phyloP scores from a whole-genome alignment of 106 monocot species.

The Gastrodia elata region DNA sequence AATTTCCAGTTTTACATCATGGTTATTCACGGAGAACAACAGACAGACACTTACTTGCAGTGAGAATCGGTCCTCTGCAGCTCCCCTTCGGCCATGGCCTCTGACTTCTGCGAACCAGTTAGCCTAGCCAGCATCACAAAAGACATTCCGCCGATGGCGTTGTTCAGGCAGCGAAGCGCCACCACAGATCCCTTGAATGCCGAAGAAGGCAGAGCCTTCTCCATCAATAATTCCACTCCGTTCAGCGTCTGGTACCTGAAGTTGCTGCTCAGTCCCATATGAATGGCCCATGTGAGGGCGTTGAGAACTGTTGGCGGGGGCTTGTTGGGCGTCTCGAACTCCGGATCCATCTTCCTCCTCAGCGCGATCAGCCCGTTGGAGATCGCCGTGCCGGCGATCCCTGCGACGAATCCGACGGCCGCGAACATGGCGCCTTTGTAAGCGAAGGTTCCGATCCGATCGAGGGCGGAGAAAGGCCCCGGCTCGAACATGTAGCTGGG shows the following conservation, averaged over 20 bases:
- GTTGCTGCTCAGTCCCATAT: conserved; percentile 68
- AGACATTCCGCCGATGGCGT: conserved; percentile 53
- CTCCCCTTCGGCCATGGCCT: conserved; percentile 10
- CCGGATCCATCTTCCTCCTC: conserved; percentile 66
- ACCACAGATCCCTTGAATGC: conserved; percentile 55
- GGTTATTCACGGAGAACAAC: neutral
- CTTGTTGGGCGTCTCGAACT: conserved; percentile 58
- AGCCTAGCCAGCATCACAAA: conserved; percentile 52
- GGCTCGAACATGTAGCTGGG: conserved; percentile 62
- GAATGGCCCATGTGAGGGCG: conserved; percentile 55
- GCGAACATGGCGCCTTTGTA: conserved; percentile 51
- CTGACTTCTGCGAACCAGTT: conserved; percentile 57
- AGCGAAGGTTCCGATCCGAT: conserved; percentile 34
- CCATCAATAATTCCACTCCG: conserved; percentile 51
- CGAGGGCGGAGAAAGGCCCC: conserved; percentile 25
- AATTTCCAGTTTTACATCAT: neutral
- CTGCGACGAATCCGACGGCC: conserved; percentile 47
- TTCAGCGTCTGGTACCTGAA: conserved; percentile 69
- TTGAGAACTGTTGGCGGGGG: conserved; percentile 60
- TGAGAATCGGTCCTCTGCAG: conserved; percentile 10
- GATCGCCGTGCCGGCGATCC: conserved; percentile 45
- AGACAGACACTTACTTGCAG: conserved; percentile 17
- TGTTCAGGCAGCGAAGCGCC: conserved; percentile 51
- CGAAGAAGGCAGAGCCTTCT: conserved; percentile 27
- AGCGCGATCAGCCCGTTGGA: conserved; percentile 42